phyloP scores from a whole-genome alignment of 2,329 filamentous ascomycete genomes.

The Pseudohalonectria lignicola region DNA sequence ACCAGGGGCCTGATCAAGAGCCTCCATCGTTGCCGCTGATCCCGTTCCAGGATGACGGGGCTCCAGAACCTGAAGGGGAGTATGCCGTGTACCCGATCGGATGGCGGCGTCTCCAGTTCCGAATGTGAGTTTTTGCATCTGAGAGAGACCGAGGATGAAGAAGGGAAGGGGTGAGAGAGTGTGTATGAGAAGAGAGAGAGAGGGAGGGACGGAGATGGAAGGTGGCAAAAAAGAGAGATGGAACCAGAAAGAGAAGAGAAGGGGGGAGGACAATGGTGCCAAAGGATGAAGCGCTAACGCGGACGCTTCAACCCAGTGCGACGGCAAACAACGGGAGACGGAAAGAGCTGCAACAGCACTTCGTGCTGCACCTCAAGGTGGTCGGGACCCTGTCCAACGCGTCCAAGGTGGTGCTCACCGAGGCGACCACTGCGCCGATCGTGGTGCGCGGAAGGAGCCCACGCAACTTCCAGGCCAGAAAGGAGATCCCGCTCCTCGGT shows the following conservation, averaged over 20 bases:
- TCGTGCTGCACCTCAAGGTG: constrained; percentile 79
- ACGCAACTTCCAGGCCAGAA: constrained; percentile 86
- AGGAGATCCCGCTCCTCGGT: constrained; percentile 79
- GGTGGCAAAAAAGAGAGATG: background rate
- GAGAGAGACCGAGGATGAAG: too few species aligned
- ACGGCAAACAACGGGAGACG: constrained; percentile 92
- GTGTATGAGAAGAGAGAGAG: background rate
- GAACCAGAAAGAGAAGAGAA: background rate
- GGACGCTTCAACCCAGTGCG: constrained; percentile 41
- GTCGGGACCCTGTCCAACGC: constrained; percentile 75
- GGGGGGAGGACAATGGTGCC: background rate
- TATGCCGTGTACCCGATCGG: constrained; percentile 86
- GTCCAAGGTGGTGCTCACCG: constrained; percentile 69
- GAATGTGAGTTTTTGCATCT: constrained; percentile 51
- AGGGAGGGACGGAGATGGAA: background rate
- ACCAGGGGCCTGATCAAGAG: constrained; percentile 65
- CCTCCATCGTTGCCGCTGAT: constrained; percentile 71
- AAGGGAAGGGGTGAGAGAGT: too few species aligned
- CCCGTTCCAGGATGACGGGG: constrained; percentile 49
- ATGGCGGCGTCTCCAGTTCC: constrained; percentile 88
- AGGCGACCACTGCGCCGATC: constrained; percentile 79
- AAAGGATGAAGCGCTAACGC: constrained; percentile 8
- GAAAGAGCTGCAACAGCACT: constrained; percentile 94
- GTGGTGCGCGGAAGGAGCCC: constrained; percentile 90
- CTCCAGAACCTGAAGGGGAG: constrained; percentile 54